phyloP scores from a whole-genome alignment of 192 early-diverging fungal genomes.

The Coemansia erecta region DNA sequence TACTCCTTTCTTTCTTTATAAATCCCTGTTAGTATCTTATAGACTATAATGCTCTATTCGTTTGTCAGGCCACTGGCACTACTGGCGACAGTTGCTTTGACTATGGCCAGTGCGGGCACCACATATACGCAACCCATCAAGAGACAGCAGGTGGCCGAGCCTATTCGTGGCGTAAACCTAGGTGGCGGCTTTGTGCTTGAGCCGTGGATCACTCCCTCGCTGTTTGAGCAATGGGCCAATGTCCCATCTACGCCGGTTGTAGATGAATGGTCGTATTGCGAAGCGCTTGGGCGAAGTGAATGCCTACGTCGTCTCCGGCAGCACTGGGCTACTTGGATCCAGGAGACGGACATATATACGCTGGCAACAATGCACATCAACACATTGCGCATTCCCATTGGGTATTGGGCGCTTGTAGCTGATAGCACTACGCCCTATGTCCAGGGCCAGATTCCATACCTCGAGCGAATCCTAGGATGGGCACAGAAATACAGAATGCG shows the following conservation, averaged over 20 bases:
- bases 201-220: conserved; percentile 58
- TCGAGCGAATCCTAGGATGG: conserved; percentile 60
- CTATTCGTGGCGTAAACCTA: conserved; percentile 67
- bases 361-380: conserved; percentile 62
- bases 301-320: conserved; percentile 48
- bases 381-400: conserved; percentile 66
- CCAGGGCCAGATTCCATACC: conserved; percentile 55
- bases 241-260: conserved; percentile 32
- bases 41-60: background rate
- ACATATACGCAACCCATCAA: background rate
- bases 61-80: background rate
- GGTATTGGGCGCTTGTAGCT: conserved; percentile 67
- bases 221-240: conserved; percentile 45
- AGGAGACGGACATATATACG: conserved; percentile 57
- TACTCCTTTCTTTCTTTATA: background rate
- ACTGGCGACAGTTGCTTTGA: background rate
- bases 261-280: conserved; percentile 68
- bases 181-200: conserved; percentile 73
- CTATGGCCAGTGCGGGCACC: background rate
- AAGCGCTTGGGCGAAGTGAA: conserved; percentile 55
- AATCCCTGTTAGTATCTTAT: background rate
- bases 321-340: conserved; percentile 64
- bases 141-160: background rate
- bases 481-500: conserved; percentile 63
- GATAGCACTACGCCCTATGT: conserved; percentile 60